phyloP scores from a whole-genome alignment of 305 asterid species.

The Solanum hybrid region DNA sequence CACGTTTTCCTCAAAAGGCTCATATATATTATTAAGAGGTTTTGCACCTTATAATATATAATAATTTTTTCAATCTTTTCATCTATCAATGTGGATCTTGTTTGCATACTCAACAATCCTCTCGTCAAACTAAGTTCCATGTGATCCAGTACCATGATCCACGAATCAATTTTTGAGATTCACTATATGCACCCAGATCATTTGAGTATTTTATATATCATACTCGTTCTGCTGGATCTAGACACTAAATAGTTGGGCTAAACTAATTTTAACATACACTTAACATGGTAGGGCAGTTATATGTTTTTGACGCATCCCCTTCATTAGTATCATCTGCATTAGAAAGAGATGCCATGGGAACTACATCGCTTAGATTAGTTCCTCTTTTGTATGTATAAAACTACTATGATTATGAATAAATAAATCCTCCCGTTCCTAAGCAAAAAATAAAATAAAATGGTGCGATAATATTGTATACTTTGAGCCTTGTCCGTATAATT shows the following conservation, averaged over 20 bases:
- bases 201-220: background rate
- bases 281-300: background rate
- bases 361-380: no score
- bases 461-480: background rate
- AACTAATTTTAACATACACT: background rate
- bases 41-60: background rate
- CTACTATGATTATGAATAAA: no score
- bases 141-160: rapidly evolving
- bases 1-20: background rate
- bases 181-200: background rate
- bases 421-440: no score
- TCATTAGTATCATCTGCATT: no score
- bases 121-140: background rate
- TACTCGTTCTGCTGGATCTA: background rate
- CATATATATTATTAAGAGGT: background rate
- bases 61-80: background rate
- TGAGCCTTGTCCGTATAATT: background rate
- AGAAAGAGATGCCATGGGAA: no score
- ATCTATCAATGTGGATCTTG: background rate
- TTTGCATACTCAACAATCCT: background rate
- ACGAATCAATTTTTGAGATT: background rate
- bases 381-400: no score
- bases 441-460: no score
- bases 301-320: no score
- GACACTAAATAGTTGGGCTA: background rate